Percentiles rank a stretch among this genome's conserved stretches.
Conservation (phyloP, 257 asterid species). For the Cordia subcordata region DNA sequence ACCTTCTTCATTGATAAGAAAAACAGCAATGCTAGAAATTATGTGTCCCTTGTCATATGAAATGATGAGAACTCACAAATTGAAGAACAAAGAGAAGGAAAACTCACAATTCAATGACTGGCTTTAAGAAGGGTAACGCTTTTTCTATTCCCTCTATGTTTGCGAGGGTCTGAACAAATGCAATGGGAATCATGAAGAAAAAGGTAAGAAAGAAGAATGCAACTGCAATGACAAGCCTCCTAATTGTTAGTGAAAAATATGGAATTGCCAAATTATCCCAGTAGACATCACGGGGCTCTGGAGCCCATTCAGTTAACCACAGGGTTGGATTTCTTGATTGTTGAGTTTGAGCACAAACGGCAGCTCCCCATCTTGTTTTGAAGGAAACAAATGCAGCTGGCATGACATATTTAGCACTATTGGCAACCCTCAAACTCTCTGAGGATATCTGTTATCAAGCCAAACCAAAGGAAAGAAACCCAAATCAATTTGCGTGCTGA, state of each 20-base stretch:
- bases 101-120: slow-evolving; percentile 62
- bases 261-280: slow-evolving; percentile 91
- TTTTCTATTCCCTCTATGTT: slow-evolving; percentile 75
- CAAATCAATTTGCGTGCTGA: neutral
- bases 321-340: slow-evolving; percentile 80
- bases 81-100: slow-evolving; percentile 7
- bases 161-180: slow-evolving; percentile 89
- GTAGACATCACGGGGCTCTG: slow-evolving; percentile 86
- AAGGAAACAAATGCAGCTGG: slow-evolving; percentile 92
- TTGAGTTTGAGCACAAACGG: slow-evolving; percentile 90
- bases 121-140: slow-evolving; percentile 54
- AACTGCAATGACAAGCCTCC: slow-evolving; percentile 69
- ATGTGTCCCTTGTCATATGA: neutral
- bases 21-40: no score
- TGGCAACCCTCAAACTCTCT: slow-evolving; percentile 58
- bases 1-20: no score
- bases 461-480: neutral
- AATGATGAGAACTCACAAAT: neutral
- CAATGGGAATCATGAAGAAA: slow-evolving; percentile 80
- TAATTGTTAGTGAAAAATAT: slow-evolving; percentile 67
- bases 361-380: slow-evolving; percentile 90
- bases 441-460: slow-evolving; percentile 50
- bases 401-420: slow-evolving; percentile 57
- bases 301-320: slow-evolving; percentile 94
- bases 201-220: slow-evolving; percentile 90